Evolutionary conservation across 805 yeast species (phyloP).

Genomic region (Candida quercuum): DNA sequence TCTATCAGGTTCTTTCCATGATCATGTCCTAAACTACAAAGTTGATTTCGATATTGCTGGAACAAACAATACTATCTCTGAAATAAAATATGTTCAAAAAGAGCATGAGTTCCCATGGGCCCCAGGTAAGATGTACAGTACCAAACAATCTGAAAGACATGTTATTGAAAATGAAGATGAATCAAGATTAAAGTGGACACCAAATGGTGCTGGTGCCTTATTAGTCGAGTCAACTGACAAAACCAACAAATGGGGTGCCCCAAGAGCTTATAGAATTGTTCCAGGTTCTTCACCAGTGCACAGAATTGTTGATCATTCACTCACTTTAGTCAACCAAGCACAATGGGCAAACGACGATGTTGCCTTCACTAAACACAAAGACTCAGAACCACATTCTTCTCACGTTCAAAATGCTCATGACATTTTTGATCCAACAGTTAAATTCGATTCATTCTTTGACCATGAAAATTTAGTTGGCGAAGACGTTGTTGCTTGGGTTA

Average conservation of each 20-base stretch:
- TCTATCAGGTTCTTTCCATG: slow-evolving; percentile 26
- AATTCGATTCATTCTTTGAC: slow-evolving; percentile 21
- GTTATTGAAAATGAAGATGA: slow-evolving; percentile 17
- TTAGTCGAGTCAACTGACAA: slow-evolving; percentile 22
- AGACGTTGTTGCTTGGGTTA: slow-evolving; percentile 26
- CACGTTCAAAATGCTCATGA: slow-evolving; percentile 20
- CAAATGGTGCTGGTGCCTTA: slow-evolving; percentile 20
- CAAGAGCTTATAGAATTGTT: slow-evolving; percentile 24
- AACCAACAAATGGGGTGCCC: slow-evolving; percentile 23
- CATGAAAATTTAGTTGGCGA: slow-evolving; percentile 23
- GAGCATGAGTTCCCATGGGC: slow-evolving; percentile 23
- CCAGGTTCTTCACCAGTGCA: slow-evolving; percentile 19
- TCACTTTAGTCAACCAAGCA: slow-evolving; percentile 16
- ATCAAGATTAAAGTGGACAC: slow-evolving; percentile 14
- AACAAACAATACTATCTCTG: slow-evolving; percentile 16
- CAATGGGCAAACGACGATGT: slow-evolving; percentile 22
- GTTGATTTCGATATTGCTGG: slow-evolving; percentile 26
- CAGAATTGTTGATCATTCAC: slow-evolving; percentile 15
- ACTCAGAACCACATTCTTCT: slow-evolving; percentile 22
- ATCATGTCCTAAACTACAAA: slow-evolving; percentile 23
- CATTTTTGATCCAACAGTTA: slow-evolving; percentile 18
- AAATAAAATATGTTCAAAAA: slow-evolving; percentile 11
- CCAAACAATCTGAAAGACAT: slow-evolving; percentile 13
- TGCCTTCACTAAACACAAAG: slow-evolving; percentile 21
- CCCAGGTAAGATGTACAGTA: slow-evolving; percentile 15